Base-by-base conservation (phyloP, 2,329 filamentous ascomycete species). In the Neofusicoccum ribis region DNA sequence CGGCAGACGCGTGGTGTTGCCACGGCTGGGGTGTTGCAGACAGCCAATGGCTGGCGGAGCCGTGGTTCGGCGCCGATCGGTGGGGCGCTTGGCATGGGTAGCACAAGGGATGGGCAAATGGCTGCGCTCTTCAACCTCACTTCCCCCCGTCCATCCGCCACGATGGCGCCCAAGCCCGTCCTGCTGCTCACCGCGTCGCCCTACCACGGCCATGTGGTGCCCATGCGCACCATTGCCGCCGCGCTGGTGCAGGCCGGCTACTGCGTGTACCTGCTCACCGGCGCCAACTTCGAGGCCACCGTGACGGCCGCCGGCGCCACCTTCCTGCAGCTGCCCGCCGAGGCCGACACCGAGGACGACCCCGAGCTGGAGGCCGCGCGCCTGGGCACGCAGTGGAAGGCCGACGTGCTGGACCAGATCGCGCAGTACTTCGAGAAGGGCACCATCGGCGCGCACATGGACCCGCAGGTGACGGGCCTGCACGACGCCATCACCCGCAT, bases 221-320 rank as follows among this genome's bases (percentile, higher is more conserved):
- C 72, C 20, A 61, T 72, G 39, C 68, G 69, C n/a, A 65, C 67
- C 31, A 73, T 82, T n/a, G 76, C 77, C 1, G 70, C 70, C 4
- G 71, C 78, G 27, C 72, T 83, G 9, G 69, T 79, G 12, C 67
- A 70, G 11, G 71, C 76, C 5, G 82, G 80, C 3, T 83, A 81
- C 64, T 71, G 77, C 8, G 71, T 82, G 3, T 80, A 77, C 2
- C 80, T 82, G 67, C 75, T 84, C 17, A 74, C 74, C 5, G 78
- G 78, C 1, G 69, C 71, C 0, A 67, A 74, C 7, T 82, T 78
- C 68, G 70, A 78, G 51, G 66, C 71, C 2, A 65, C 72, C 8
- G 72, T 81, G 58, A 74, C 76, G 59, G 70, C 70, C 2, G 74
- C 76, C 3, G 81, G 82, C 0, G 78, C 78, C 9, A 73, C 71